phyloP scores from a whole-genome alignment of 768 basidiomycete species.

The Ramaria rubella region DNA sequence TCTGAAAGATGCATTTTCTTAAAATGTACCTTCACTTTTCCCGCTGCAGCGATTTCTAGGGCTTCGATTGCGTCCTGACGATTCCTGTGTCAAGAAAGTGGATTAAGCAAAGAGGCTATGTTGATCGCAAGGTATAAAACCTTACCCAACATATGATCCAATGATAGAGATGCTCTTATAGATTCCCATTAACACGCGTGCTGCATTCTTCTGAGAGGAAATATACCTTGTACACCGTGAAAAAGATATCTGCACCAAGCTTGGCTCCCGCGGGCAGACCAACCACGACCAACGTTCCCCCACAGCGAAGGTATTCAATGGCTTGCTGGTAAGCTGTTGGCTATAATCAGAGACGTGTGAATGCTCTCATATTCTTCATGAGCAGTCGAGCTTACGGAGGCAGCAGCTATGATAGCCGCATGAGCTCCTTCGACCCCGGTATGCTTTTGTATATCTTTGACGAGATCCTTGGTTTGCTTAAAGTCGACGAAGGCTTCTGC shows the following conservation, averaged over 20 bases:
- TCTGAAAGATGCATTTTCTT: conserved; percentile 40
- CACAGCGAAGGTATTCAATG: conserved; percentile 66
- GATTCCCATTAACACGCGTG: conserved; percentile 17
- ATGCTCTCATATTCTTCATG: conserved; percentile 22
- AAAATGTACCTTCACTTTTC: conserved; percentile 61
- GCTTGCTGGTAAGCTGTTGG: conserved; percentile 44
- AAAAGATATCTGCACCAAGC: conserved; percentile 61
- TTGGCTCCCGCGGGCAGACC: conserved; percentile 61
- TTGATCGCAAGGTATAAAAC: not conserved
- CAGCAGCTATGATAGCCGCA: conserved; percentile 55
- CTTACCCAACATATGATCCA: conserved; percentile 37
- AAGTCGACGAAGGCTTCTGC: conserved; percentile 81
- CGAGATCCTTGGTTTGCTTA: conserved; percentile 55
- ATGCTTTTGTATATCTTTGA: conserved; percentile 53
- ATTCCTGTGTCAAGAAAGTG: conserved; percentile 51
- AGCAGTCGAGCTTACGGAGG: conserved; percentile 28
- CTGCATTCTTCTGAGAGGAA: not conserved
- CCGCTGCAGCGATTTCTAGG: conserved; percentile 63
- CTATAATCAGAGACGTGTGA: not conserved
- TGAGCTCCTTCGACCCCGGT: conserved; percentile 71
- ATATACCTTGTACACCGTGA: conserved; percentile 56
- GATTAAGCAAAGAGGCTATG: conserved; percentile 10
- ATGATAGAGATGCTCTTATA: conserved; percentile 47
- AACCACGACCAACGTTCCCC: conserved; percentile 71
- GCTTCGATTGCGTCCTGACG: conserved; percentile 82